Evolutionary conservation across 768 basidiomycete species (phyloP).

Genomic region (Mycena galopus): DNA sequence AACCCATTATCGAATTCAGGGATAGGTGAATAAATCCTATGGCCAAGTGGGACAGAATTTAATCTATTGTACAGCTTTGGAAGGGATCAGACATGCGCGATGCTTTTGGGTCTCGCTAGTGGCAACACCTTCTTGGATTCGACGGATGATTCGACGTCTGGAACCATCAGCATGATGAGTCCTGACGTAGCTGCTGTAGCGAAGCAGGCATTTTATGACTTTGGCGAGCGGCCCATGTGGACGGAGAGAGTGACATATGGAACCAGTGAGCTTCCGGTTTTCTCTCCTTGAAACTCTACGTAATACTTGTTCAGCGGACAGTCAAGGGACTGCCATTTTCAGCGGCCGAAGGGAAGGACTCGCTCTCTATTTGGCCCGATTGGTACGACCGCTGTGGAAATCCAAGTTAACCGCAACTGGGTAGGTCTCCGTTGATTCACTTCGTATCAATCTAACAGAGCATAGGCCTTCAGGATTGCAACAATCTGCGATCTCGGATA

Average conservation of each 20-base stretch:
- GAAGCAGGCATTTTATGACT: constrained; percentile 90
- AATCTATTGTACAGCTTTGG: constrained; percentile 73
- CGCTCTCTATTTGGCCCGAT: constrained; percentile 86
- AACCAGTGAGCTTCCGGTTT: constrained; percentile 61
- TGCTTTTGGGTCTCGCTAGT: constrained; percentile 88
- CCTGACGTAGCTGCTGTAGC: constrained; percentile 78
- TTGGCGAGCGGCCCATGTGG: constrained; percentile 88
- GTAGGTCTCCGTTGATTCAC: constrained; percentile 54
- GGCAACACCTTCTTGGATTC: constrained; percentile 85
- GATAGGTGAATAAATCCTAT: constrained; percentile 67
- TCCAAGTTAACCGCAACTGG: constrained; percentile 75
- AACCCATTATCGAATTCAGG: constrained; percentile 86
- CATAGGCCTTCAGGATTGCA: constrained; percentile 60
- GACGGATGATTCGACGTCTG: constrained; percentile 61
- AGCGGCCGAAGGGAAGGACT: constrained; percentile 93
- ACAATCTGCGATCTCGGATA: constrained; percentile 74
- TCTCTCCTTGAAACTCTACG: constrained; percentile 7
- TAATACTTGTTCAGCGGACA: constrained; percentile 61
- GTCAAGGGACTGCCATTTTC: constrained; percentile 80
- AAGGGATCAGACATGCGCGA: constrained; percentile 91
- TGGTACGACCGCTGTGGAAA: constrained; percentile 91
- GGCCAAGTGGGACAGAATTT: constrained; percentile 7
- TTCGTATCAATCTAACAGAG: constrained; percentile 9
- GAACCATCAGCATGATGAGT: constrained; percentile 62
- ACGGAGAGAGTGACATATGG: constrained; percentile 82